Percentiles rank a stretch among this genome's conserved stretches.
These are phyloP conservation scores for Lachnellula subtilissima DNA, from an alignment of 2,329 filamentous ascomycete genomes.

Conservation along the genomic window DNA sequence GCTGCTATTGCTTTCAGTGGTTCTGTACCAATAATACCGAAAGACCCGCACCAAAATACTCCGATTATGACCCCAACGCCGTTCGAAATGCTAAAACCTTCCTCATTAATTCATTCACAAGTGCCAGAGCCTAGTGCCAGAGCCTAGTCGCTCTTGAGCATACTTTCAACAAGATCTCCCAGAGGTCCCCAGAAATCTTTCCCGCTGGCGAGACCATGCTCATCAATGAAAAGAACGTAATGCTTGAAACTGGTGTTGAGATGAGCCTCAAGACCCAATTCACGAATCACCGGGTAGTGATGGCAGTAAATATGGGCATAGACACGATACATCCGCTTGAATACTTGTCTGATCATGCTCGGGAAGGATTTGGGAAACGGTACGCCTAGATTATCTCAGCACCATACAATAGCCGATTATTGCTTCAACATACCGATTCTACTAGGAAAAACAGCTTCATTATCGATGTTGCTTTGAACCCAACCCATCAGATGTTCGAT, in stretches of 20 bases:
- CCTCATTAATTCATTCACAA: conserved; percentile 12
- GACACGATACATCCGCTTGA: conserved; percentile 97
- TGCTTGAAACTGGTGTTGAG: conserved; percentile 99
- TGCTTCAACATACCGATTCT: conserved; percentile 64
- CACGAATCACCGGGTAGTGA: conserved; percentile 94
- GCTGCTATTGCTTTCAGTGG: conserved; percentile 1
- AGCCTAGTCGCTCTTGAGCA: conserved; percentile 75
- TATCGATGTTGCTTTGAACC: conserved; percentile 94
- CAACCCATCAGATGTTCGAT: conserved; percentile 97
- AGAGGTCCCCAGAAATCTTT: conserved; percentile 97
- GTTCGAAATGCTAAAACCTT: conserved; percentile 12
- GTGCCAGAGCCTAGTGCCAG: conserved; percentile 3
- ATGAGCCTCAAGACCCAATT: conserved; percentile 92
- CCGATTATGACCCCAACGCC: conserved; percentile 24
- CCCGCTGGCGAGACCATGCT: conserved; percentile 85
- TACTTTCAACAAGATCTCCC: conserved; percentile 94
- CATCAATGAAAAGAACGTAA: conserved; percentile 97
- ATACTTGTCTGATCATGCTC: conserved; percentile 84
- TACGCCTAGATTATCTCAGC: conserved; percentile 54
- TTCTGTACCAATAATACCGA: background rate
- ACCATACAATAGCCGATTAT: background rate
- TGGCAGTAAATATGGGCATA: conserved; percentile 99
- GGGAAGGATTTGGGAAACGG: conserved; percentile 93
- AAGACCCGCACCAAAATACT: conserved; percentile 3
- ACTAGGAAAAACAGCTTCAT: conserved; percentile 91